Evolutionary conservation across 345 rosid genomes (phyloP), one percentile per base, ranked within the genome.

Genomic region (Limnanthes douglasii): DNA sequence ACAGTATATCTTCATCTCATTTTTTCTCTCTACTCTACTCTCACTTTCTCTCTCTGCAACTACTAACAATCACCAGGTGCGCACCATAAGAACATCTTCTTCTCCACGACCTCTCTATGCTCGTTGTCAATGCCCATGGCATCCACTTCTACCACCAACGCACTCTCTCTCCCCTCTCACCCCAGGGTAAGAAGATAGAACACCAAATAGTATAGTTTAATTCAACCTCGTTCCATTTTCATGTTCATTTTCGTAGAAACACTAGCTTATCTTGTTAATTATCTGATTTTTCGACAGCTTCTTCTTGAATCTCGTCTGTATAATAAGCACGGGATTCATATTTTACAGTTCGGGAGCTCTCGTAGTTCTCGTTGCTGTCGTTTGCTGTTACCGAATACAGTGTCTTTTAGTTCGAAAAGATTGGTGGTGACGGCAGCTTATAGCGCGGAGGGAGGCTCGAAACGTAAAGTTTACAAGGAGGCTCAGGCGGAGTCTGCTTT

Each of bases 161-260:
- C 59, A 14, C 52, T 68, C 39, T 61, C 65, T 32, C 61, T 68
- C 44, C 53, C 34, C 61, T 67, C 57, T 31, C 72, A 45, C 43
- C 66, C 79, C 0, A 69, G 68, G 69, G 83, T 67, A 53, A 19
- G n/a, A n/a, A n/a, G n/a, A n/a, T n/a, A n/a, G n/a, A n/a, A n/a
- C n/a, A n/a, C n/a, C n/a, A n/a, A n/a, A n/a, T n/a, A n/a, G n/a
- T n/a, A n/a, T n/a, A n/a, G n/a, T 18, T 30, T 44, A 17, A 15
- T 31, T 22, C 35, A 5, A 10, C 3, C 15, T 2, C 19, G 4
- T 12, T 39, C 29, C 18, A 4, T 18, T 28, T 31, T 28, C 2
- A n/a, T n/a, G n/a, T n/a, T n/a, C n/a, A n/a, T n/a, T n/a, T n/a
- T n/a, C n/a, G n/a, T 31, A 5, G 31, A 6, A 13, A 23, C 22